Evolutionary conservation across 1,284 basidiomycete genomes (phyloP).

Genomic region (Porogramme epimiltina): DNA sequence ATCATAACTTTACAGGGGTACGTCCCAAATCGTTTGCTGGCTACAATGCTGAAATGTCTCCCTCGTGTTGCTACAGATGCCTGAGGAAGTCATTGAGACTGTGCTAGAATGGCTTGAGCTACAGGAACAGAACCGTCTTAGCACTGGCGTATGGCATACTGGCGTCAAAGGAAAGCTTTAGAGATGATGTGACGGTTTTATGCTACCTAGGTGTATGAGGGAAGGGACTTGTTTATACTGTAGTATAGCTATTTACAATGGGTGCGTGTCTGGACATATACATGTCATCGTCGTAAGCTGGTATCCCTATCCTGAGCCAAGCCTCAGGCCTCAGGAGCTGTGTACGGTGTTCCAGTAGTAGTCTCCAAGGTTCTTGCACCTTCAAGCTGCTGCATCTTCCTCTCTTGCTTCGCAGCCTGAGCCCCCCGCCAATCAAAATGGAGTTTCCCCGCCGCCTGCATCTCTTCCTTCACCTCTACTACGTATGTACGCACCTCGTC

Average conservation of each 20-base stretch:
- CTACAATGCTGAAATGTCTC: not conserved
- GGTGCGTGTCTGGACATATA: no score
- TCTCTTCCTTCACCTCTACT: constrained; percentile 28
- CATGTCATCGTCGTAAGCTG: no score
- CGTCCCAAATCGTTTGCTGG: constrained; percentile 12
- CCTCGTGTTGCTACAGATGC: constrained; percentile 41
- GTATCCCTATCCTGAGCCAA: no score
- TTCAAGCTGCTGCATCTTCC: constrained; percentile 6
- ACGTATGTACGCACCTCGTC: constrained; percentile 28
- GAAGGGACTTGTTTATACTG: no score
- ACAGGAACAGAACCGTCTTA: constrained; percentile 42
- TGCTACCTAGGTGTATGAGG: no score
- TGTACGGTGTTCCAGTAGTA: no score
- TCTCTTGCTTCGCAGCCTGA: constrained; percentile 20
- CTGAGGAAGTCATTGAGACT: constrained; percentile 61
- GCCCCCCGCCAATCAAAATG: constrained; percentile 24
- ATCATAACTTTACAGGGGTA: constrained; percentile 73
- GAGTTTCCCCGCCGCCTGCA: constrained; percentile 25
- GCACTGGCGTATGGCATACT: constrained; percentile 60
- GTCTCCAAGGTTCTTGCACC: not conserved
- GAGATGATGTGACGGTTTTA: no score
- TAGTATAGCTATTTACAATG: no score
- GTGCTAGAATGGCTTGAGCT: constrained; percentile 65
- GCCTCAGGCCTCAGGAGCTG: no score
- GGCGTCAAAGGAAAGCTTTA: constrained; percentile 36